Conservation (phyloP, 164 flowering plant genomes). For the Akebia trifoliata region DNA sequence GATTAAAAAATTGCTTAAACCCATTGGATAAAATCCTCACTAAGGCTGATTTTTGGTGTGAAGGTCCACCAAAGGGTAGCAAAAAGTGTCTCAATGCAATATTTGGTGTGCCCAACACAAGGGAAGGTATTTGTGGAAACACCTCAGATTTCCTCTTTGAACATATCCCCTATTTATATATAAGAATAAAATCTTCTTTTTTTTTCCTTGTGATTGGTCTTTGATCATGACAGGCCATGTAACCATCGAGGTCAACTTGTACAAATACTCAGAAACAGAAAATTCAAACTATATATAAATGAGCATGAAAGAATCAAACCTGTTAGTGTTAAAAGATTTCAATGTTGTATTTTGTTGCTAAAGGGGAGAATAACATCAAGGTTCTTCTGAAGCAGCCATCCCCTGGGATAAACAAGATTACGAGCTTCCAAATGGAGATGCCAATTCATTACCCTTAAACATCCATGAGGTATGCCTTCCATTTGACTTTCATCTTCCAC, state of each 20-base stretch:
- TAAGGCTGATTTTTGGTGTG: too few species aligned
- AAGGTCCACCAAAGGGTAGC: too few species aligned
- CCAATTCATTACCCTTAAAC: conserved; percentile 79
- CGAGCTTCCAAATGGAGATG: conserved; percentile 81
- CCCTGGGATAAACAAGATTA: conserved; percentile 54
- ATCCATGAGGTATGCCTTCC: conserved; percentile 67
- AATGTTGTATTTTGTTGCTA: conserved; percentile 17
- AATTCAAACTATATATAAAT: background rate
- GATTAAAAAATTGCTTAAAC: too few species aligned
- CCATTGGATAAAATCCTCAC: too few species aligned
- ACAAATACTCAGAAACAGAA: background rate
- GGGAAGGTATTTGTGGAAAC: too few species aligned
- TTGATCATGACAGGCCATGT: too few species aligned
- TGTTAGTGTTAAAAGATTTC: conserved; percentile 8
- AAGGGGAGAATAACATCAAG: conserved; percentile 46
- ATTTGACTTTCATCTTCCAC: conserved; percentile 94
- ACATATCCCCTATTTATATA: too few species aligned
- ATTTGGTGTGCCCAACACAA: too few species aligned
- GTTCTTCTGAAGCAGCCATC: conserved; percentile 75
- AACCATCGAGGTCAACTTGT: background rate
- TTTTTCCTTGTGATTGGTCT: too few species aligned
- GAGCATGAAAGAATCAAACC: conserved; percentile 18
- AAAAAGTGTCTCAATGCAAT: too few species aligned
- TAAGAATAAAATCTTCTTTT: background rate
- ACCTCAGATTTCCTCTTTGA: too few species aligned